A percentile compares a stretch with the other conserved stretches of the same genome.
Evolutionary conservation across 129 eudicot genomes (phyloP).

Genomic region (Smallanthus sonchifolius): DNA sequence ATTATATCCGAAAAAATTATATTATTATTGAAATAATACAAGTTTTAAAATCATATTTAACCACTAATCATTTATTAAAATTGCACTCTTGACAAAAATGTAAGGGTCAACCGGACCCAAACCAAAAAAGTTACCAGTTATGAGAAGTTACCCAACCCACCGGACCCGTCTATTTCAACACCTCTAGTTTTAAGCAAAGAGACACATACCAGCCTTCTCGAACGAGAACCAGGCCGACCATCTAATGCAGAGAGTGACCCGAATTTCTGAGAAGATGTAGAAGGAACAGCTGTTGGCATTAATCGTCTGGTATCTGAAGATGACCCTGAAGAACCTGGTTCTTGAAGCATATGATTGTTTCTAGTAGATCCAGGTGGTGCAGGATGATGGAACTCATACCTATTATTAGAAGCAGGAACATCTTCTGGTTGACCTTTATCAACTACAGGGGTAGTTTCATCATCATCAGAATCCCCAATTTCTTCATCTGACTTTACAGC

Average conservation of each 20-base stretch:
- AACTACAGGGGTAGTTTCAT: constrained; percentile 44
- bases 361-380: constrained; percentile 33
- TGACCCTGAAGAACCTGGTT: constrained; percentile 80
- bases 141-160: background rate
- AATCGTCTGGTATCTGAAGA: constrained; percentile 58
- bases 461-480: constrained; percentile 75
- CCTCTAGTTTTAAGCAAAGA: background rate
- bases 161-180: background rate
- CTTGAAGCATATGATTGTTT: constrained; percentile 44
- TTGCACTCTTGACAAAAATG: background rate
- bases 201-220: constrained; percentile 64
- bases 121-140: background rate
- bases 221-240: constrained; percentile 66
- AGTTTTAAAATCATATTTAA: background rate
- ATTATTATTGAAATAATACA: background rate
- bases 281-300: constrained; percentile 52
- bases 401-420: constrained; percentile 38
- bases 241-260: constrained; percentile 94
- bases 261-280: constrained; percentile 80
- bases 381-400: constrained; percentile 36
- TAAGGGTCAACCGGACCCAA: background rate
- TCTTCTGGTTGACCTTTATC: constrained; percentile 56
- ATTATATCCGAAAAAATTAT: background rate
- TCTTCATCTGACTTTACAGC: constrained; percentile 55
- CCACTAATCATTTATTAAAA: background rate